Base-by-base conservation (phyloP, 1,284 basidiomycete genomes). In the Cystobasidium slooffiae region DNA sequence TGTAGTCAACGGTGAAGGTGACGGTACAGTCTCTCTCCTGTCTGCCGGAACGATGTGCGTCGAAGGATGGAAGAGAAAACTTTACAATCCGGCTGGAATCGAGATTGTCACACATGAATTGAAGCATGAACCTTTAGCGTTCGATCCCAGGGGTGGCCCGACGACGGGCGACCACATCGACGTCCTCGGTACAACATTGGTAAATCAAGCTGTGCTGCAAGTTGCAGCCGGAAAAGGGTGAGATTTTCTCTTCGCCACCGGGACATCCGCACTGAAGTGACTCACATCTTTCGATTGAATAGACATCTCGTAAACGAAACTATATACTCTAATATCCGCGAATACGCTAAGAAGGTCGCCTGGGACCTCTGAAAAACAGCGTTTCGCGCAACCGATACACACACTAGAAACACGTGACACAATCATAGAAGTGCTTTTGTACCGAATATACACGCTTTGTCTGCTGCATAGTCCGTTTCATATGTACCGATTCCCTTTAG, bases 11-110 rank as follows among this genome's bases (percentile, higher is more conserved):
- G 75, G 92, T 53, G 93, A 97, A 83, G 96, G 96, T 24, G 97
- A 99, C 82, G 97, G 97, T 5, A 99, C 97, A 0, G 96, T 98
- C 6, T 90, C 91, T 75, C 84, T 97, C 20, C 82, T 97, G 18
- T 93, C 92, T 78, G 85, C 97, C 47, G 96, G 95, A 8, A 89
- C 92, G 7, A 98, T 99, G 94, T 98, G 96, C 80, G 89, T 90
- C 7, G 91, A 93, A 80, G 96, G 94, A 3, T 97, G 96, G 96
- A 93, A 94, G 82, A 86, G 89, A 70, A 86, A 87, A 76, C 86
- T 89, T 65, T 99, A 94, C 91, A 99, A 99, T 82, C 97, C 97
- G 0, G 91, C 89, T n/a, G 88, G 91, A 18, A 92, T 95, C 79
- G 86, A 88, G 78, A 85, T 98, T 46, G 87, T 90, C 18, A 97